A percentile compares a stretch with the other conserved stretches of the same genome.
These are phyloP conservation scores for Staphylotrichum longicolle DNA, from an alignment of 495 filamentous ascomycete genomes.

Conservation along the genomic window DNA sequence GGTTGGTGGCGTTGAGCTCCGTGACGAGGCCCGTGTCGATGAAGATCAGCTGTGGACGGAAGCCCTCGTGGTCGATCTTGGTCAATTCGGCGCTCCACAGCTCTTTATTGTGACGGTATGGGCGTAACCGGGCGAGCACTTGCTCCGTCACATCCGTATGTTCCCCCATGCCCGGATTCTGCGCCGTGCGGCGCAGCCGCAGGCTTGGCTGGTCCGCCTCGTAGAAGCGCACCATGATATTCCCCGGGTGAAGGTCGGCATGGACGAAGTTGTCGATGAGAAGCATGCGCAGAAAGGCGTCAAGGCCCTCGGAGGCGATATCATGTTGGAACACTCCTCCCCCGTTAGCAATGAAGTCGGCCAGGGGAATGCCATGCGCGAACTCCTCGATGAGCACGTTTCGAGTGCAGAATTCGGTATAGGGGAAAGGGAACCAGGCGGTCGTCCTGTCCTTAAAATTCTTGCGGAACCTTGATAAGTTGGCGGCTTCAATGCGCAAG, in stretches of 20 bases:
- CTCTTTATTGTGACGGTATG: constrained; percentile 60
- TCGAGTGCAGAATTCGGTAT: constrained; percentile 83
- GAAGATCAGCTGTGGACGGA: constrained; percentile 91
- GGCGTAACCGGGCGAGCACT: constrained; percentile 74
- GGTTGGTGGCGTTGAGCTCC: constrained; percentile 81
- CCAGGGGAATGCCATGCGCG: constrained; percentile 87
- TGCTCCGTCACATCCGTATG: constrained; percentile 79
- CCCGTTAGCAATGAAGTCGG: constrained; percentile 84
- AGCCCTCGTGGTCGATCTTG: constrained; percentile 84
- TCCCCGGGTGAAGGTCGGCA: constrained; percentile 96
- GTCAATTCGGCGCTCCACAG: constrained; percentile 69
- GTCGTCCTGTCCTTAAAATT: constrained; percentile 89
- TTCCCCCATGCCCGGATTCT: constrained; percentile 41
- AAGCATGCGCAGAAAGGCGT: constrained; percentile 98
- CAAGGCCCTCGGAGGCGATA: constrained; percentile 91
- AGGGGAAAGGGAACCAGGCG: constrained; percentile 94
- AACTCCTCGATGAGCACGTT: constrained; percentile 96
- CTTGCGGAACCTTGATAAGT: constrained; percentile 81
- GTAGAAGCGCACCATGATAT: constrained; percentile 99
- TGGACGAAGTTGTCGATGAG: constrained; percentile 98
- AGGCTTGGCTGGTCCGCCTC: constrained; percentile 67
- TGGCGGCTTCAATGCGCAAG: constrained; percentile 89
- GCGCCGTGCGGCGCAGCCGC: constrained; percentile 40
- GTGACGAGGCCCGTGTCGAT: constrained; percentile 98
- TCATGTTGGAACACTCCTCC: constrained; percentile 91